Percentiles rank a stretch among this genome's conserved stretches.
Evolutionary conservation across 2,329 filamentous ascomycete species (phyloP).

Genomic region (Shiraia bambusicola): DNA sequence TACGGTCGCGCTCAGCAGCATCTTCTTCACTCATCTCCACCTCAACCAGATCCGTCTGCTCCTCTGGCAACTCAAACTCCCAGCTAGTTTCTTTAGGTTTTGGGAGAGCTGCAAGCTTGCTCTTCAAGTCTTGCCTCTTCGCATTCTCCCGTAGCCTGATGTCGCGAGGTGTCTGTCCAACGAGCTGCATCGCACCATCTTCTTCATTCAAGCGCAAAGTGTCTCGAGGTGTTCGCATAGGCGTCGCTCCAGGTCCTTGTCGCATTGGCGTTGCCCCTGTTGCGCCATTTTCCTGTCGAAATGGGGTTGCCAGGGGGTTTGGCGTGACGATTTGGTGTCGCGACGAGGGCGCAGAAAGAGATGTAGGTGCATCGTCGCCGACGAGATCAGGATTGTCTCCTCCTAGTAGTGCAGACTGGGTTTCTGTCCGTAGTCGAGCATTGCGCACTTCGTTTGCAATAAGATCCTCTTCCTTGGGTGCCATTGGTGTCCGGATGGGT

Average conservation of each 20-base stretch:
- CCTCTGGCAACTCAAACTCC: slow-evolving; percentile 89
- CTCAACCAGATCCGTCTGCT: slow-evolving; percentile 62
- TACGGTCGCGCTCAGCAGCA: slow-evolving; percentile 72
- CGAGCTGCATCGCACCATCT: slow-evolving; percentile 62
- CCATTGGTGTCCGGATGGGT: slow-evolving; percentile 88
- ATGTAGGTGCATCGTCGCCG: slow-evolving; percentile 78
- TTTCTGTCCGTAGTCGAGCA: slow-evolving; percentile 87
- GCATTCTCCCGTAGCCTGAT: slow-evolving; percentile 70
- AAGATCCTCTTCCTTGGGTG: slow-evolving; percentile 88
- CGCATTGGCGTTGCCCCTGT: slow-evolving; percentile 65
- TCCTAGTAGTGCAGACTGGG: slow-evolving; percentile 87
- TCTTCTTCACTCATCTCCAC: slow-evolving; percentile 64
- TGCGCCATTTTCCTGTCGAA: slow-evolving; percentile 63
- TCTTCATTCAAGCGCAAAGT: slow-evolving; percentile 79
- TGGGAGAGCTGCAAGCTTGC: slow-evolving; percentile 77
- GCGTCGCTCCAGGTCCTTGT: slow-evolving; percentile 72
- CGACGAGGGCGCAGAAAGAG: slow-evolving; percentile 81
- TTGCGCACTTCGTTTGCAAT: slow-evolving; percentile 97
- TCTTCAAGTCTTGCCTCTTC: slow-evolving; percentile 67
- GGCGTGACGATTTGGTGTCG: slow-evolving; percentile 84
- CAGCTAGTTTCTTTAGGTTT: slow-evolving; percentile 92
- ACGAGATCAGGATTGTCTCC: slow-evolving; percentile 90
- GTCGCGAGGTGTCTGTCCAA: slow-evolving; percentile 76
- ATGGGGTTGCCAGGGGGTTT: slow-evolving; percentile 90
- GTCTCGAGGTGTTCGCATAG: slow-evolving; percentile 85